A percentile compares a stretch with the other conserved stretches of the same genome.
These are phyloP conservation scores for Clarireedia monteithiana DNA, from an alignment of 2,329 filamentous ascomycete genomes.

Conservation along the genomic window DNA sequence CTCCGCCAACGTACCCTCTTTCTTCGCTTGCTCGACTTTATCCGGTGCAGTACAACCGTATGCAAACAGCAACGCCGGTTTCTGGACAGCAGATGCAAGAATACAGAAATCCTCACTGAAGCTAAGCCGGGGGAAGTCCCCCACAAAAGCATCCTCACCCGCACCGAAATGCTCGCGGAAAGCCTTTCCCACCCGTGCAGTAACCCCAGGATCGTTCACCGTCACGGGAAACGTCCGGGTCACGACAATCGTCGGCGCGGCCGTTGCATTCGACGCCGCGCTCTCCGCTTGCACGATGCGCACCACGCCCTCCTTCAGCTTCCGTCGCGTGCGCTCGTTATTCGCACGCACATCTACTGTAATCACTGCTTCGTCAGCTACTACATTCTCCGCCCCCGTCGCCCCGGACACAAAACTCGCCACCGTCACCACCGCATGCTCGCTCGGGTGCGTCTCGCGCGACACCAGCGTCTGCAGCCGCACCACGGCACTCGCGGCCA, in stretches of 20 bases:
- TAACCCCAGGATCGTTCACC: slow-evolving; percentile 11
- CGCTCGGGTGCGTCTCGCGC: slow-evolving; percentile 30
- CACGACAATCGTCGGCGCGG: background rate
- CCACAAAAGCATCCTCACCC: slow-evolving; percentile 1
- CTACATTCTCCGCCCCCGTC: slow-evolving; percentile 33
- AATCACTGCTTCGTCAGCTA: slow-evolving; percentile 33
- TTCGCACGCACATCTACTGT: slow-evolving; percentile 34
- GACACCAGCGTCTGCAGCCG: slow-evolving; percentile 33
- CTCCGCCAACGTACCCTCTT: slow-evolving; percentile 37
- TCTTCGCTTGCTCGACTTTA: slow-evolving; percentile 39
- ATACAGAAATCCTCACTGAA: slow-evolving; percentile 30
- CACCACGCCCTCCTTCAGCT: slow-evolving; percentile 30
- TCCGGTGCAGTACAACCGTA: slow-evolving; percentile 46
- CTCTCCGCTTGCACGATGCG: slow-evolving; percentile 39
- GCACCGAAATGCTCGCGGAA: background rate
- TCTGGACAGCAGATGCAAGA: slow-evolving; percentile 36
- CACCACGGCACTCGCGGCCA: slow-evolving; percentile 34
- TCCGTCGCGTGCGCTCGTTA: slow-evolving; percentile 25
- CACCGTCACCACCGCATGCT: slow-evolving; percentile 38
- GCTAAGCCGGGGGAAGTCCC: slow-evolving; percentile 4
- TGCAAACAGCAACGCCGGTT: slow-evolving; percentile 34
- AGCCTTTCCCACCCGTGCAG: background rate
- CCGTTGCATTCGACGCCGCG: background rate
- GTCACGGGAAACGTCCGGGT: slow-evolving; percentile 9
- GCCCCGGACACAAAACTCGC: slow-evolving; percentile 36